Evolutionary conservation across 208 protist species (phyloP).

Genomic region (Trypanosoma brucei): DNA sequence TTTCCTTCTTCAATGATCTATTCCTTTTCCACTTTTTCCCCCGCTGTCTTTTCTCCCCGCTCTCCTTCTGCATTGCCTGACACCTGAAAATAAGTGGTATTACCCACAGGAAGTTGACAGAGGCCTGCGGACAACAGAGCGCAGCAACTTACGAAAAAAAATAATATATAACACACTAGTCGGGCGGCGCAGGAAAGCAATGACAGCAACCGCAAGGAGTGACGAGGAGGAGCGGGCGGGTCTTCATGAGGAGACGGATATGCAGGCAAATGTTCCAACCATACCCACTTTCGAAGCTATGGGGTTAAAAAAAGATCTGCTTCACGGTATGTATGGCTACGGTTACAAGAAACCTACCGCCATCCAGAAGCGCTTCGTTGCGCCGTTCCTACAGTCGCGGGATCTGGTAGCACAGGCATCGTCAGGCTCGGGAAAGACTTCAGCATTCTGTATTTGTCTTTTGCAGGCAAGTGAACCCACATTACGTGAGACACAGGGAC

Average conservation of each 20-base stretch:
- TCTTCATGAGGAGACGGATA: constrained; percentile 39
- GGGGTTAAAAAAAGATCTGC: constrained; percentile 79
- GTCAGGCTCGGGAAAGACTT: constrained; percentile 98
- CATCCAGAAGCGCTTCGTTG: constrained; percentile 98
- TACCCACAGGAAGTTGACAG: too few species aligned
- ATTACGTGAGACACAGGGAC: constrained; percentile 87
- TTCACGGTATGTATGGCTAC: constrained; percentile 97
- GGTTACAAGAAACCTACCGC: constrained; percentile 97
- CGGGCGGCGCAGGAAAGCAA: too few species aligned
- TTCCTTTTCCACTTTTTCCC: too few species aligned
- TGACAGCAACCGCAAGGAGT: constrained; percentile 6
- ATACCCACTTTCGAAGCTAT: constrained; percentile 88
- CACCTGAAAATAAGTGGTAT: too few species aligned
- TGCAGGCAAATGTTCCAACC: constrained; percentile 83
- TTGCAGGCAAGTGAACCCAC: constrained; percentile 83
- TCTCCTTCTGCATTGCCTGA: too few species aligned
- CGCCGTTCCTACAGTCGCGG: constrained; percentile 81
- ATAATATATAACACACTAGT: too few species aligned
- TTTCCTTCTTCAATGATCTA: too few species aligned
- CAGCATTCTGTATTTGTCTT: constrained; percentile 94
- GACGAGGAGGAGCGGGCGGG: constrained; percentile 5
- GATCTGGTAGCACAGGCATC: constrained; percentile 98
- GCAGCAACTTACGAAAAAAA: too few species aligned
- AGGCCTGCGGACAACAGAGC: too few species aligned
- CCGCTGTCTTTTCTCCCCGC: too few species aligned